Evolutionary conservation across 1,284 basidiomycete species (phyloP).

Genomic region (Tetrapyrgos nigripes): DNA sequence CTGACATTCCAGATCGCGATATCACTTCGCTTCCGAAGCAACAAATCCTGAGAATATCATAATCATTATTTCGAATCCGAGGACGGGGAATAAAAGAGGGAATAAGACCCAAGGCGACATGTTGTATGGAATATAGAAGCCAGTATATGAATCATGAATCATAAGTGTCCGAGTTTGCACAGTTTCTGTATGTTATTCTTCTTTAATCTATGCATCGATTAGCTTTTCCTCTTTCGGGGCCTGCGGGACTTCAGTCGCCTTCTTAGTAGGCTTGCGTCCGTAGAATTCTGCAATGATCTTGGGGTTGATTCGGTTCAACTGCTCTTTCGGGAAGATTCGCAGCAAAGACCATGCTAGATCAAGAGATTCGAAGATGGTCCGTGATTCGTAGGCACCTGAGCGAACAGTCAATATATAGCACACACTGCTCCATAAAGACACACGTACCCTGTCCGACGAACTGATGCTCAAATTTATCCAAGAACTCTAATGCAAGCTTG

Average conservation of each 20-base stretch:
- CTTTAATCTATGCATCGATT: constrained; percentile 50
- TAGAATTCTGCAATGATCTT: constrained; percentile 91
- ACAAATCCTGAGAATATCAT: neutral
- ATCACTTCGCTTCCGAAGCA: neutral
- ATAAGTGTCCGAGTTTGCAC: neutral
- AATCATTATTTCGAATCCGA: constrained; percentile 1
- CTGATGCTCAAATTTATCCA: constrained; percentile 94
- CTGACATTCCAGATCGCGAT: neutral
- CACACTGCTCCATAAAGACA: constrained; percentile 6
- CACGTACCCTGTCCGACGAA: constrained; percentile 91
- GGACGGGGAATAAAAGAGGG: neutral
- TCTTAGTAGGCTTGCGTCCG: constrained; percentile 76
- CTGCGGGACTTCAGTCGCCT: constrained; percentile 57
- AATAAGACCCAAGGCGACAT: neutral
- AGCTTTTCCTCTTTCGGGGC: constrained; percentile 55
- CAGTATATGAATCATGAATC: neutral
- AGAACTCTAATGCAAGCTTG: constrained; percentile 91
- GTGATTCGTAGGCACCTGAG: constrained; percentile 90
- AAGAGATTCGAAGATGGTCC: constrained; percentile 97
- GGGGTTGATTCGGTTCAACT: constrained; percentile 94
- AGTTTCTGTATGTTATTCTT: neutral
- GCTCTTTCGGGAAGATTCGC: constrained; percentile 99
- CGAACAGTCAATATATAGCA: constrained; percentile 1
- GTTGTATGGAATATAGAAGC: constrained; percentile 2
- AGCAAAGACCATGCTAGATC: constrained; percentile 98